Percentiles rank a stretch among this genome's conserved stretches.
phyloP scores from a whole-genome alignment of 2,329 filamentous ascomycete genomes.

The Drechmeria coniospora region DNA sequence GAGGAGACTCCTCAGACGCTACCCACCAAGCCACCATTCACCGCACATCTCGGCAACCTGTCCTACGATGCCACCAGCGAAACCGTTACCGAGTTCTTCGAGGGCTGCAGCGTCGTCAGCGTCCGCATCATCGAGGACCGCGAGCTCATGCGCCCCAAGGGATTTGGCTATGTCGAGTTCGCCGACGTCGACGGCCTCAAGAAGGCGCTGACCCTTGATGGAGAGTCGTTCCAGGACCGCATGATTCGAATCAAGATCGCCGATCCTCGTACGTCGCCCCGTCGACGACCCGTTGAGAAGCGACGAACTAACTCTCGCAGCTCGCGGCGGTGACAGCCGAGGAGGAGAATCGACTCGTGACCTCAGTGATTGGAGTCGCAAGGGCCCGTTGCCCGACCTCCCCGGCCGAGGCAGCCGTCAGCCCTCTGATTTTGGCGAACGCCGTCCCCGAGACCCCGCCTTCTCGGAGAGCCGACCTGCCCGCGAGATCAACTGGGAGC shows the following conservation, averaged over 20 bases:
- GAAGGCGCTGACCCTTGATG: constrained; percentile 73
- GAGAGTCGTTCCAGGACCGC: constrained; percentile 70
- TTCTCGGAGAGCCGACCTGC: constrained; percentile 41
- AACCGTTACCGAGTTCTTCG: constrained; percentile 75
- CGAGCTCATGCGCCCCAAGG: constrained; percentile 84
- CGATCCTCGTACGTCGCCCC: constrained; percentile 66
- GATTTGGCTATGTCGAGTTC: constrained; percentile 97
- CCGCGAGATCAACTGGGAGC: constrained; percentile 80
- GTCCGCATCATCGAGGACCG: constrained; percentile 97
- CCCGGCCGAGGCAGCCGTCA: constrained; percentile 36
- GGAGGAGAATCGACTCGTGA: constrained; percentile 53
- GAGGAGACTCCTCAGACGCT: constrained; percentile 60
- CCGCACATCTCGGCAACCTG: constrained; percentile 89
- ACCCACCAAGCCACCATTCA: constrained; percentile 85
- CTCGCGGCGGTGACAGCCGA: constrained; percentile 59
- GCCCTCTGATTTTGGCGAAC: constrained; percentile 38
- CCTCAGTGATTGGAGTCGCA: constrained; percentile 81
- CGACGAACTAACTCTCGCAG: constrained; percentile 35
- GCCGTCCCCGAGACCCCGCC: constrained; percentile 49
- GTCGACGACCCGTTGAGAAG: not conserved
- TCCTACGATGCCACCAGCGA: constrained; percentile 83
- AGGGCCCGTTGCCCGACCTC: constrained; percentile 70
- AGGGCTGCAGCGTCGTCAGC: constrained; percentile 69
- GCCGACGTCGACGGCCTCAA: constrained; percentile 75
- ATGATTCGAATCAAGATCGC: constrained; percentile 89